phyloP scores from a whole-genome alignment of 345 rosid genomes.

The Citrus inodora region DNA sequence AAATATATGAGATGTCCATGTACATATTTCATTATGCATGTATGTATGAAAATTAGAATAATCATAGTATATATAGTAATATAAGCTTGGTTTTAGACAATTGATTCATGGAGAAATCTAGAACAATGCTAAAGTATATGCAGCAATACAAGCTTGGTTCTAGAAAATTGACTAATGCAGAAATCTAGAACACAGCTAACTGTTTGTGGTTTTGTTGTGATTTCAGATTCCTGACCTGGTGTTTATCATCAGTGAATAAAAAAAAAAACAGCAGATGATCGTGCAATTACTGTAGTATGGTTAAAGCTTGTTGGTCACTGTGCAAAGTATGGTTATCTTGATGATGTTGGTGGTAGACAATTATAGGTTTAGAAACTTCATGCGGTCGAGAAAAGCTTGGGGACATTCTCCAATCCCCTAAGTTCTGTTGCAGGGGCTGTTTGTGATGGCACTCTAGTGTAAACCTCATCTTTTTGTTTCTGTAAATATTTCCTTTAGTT shows the following conservation, averaged over 20 bases:
- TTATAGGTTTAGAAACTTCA: background rate
- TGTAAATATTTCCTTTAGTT: background rate
- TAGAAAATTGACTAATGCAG: background rate
- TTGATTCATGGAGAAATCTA: background rate
- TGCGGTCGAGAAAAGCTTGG: background rate
- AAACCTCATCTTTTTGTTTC: background rate
- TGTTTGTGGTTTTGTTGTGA: background rate
- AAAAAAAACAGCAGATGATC: background rate
- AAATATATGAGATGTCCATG: background rate
- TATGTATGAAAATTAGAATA: background rate
- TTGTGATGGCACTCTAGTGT: background rate
- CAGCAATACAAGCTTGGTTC: background rate
- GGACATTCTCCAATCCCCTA: background rate
- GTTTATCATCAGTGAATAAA: background rate
- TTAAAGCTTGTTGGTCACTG: background rate
- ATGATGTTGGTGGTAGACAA: background rate
- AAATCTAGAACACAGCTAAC: background rate
- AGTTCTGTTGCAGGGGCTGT: background rate
- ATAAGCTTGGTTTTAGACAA: background rate
- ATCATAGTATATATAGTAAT: background rate
- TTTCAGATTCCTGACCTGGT: background rate
- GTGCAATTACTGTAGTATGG: background rate
- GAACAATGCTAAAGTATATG: background rate
- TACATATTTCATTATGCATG: background rate
- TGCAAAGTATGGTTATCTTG: background rate